Conservation (phyloP, 2,329 filamentous ascomycete genomes). For the Aplosporella prunicola region DNA sequence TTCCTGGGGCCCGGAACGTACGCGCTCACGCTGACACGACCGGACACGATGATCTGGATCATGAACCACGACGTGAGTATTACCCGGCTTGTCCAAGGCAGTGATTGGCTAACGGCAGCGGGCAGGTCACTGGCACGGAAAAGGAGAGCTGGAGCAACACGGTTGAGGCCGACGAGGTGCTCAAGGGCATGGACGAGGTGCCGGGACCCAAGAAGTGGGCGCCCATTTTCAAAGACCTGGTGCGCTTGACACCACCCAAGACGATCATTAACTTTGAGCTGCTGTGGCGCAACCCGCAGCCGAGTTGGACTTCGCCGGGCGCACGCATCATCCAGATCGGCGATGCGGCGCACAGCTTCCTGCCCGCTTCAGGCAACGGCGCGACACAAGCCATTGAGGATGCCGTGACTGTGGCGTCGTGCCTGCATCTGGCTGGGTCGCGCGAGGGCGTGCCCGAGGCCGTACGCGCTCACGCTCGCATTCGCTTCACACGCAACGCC, state of each 20-base stretch:
- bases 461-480: slow-evolving; percentile 32
- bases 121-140: slow-evolving; percentile 34
- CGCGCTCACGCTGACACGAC: slow-evolving; percentile 36
- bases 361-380: slow-evolving; percentile 37
- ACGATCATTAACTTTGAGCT: slow-evolving; percentile 43
- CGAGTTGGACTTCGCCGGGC: slow-evolving; percentile 34
- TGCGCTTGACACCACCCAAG: slow-evolving; percentile 34
- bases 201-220: slow-evolving; percentile 36
- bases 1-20: slow-evolving; percentile 38
- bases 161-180: slow-evolving; percentile 37
- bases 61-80: slow-evolving; percentile 37
- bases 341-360: slow-evolving; percentile 37
- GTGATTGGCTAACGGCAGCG: slow-evolving; percentile 11
- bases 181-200: slow-evolving; percentile 37
- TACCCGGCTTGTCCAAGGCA: neutral
- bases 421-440: slow-evolving; percentile 34
- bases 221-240: slow-evolving; percentile 37
- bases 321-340: slow-evolving; percentile 37
- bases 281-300: slow-evolving; percentile 39
- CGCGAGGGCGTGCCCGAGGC: slow-evolving; percentile 30
- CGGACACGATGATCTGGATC: slow-evolving; percentile 42
- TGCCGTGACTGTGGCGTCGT: slow-evolving; percentile 36
- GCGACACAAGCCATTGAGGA: slow-evolving; percentile 41
- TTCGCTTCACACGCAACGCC: slow-evolving; percentile 38
- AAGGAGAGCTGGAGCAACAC: slow-evolving; percentile 40